Base-by-base conservation (phyloP, 208 protist species). In the Leishmania turanica region DNA sequence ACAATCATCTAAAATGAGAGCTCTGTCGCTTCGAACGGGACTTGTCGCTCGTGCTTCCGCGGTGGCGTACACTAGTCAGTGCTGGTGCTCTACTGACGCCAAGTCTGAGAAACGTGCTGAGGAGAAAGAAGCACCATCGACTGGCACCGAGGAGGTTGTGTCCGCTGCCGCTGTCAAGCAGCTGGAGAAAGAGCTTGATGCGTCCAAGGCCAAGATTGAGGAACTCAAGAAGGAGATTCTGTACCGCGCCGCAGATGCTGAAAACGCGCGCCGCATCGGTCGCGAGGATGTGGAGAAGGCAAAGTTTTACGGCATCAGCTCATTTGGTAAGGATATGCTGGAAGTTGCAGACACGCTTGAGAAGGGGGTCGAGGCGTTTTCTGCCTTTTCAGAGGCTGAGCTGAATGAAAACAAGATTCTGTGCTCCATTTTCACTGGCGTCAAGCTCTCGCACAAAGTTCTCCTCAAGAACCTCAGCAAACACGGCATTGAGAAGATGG, bases 281-380 rank as follows among this genome's bases (percentile, higher is more conserved):
- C 91, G 90, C 77, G 94, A 98, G 56, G 97, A 99, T 75, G 93
- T 96, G 37, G 91, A 96, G 45, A 98, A 98, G 80, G 93, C 96
- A 1, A 96, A 95, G 71, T 82, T 94, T 17, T 99, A 95, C 79
- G 94, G 93, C 49, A 92, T 99, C 37, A 91, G 88, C 54, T 92
- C 88, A 13, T 99, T 99, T 82, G 93, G 93, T 1, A 97, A 98
- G 85, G 92, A 97, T 77, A 95, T 99, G 87, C 83, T 99, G 21
- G 96, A 99, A 71, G 95, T 99, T 54, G 92, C 91, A 19, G 97
- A 99, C 79, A 98, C 91, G 60, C 92, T 99, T n/a, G 93, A 98
- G 58, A 94, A 95, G 70, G 97, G 91, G 3, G 72, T 98, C 47
- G 93, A 97, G 65, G 77, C 89, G 34, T 96, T 98, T 66, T 79